These are phyloP conservation scores for Colletotrichum tropicicola DNA, from an alignment of 2,329 filamentous ascomycete genomes.

Conservation along the genomic window DNA sequence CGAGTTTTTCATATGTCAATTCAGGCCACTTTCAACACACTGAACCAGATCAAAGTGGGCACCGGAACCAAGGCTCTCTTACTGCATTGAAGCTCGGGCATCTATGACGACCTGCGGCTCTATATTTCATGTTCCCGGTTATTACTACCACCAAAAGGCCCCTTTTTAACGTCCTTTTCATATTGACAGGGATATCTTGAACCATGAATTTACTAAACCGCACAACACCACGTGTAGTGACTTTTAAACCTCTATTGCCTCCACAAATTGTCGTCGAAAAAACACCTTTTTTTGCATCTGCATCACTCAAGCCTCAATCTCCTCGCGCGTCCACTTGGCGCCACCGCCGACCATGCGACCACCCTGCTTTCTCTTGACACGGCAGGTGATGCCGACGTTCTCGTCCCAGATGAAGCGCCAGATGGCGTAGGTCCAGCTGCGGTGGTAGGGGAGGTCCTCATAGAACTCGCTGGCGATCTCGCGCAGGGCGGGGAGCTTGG, in stretches of 20 bases:
- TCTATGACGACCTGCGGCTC: neutral
- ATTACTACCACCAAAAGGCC: neutral
- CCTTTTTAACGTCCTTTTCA: neutral
- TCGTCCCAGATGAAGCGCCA: conserved; percentile 96
- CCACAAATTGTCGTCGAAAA: neutral
- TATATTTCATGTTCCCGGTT: neutral
- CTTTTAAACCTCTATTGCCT: neutral
- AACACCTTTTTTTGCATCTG: neutral
- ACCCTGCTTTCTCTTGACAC: conserved; percentile 91
- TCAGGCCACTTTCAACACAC: neutral
- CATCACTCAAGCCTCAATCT: conserved; percentile 68
- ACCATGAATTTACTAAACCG: neutral
- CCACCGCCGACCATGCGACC: conserved; percentile 66
- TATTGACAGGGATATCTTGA: conserved; percentile 2
- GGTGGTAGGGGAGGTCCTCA: conserved; percentile 83
- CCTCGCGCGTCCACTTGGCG: conserved; percentile 70
- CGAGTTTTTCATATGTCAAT: conserved; percentile 30
- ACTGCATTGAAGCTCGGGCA: neutral
- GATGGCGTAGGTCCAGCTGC: conserved; percentile 91
- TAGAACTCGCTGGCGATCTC: conserved; percentile 92
- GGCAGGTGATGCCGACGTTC: conserved; percentile 87
- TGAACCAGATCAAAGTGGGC: neutral
- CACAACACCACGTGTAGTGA: neutral
- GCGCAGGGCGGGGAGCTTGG: conserved; percentile 79
- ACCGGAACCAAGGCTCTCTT: neutral